Evolutionary conservation across 164 flowering plant genomes (phyloP).

Genomic region (Liquidambar formosana): DNA sequence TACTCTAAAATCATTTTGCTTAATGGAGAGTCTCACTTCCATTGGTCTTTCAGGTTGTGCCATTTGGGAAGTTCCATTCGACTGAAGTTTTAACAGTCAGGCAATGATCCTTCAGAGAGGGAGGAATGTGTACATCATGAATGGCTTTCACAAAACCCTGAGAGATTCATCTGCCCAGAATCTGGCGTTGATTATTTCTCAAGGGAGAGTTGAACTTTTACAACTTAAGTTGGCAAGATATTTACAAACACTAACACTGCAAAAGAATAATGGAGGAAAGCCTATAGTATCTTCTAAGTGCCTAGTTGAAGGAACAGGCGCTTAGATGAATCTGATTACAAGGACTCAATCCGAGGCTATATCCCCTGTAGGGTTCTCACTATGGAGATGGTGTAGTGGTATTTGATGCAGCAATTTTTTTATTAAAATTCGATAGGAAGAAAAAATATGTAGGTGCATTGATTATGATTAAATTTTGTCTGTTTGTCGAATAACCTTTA

Average conservation of each 20-base stretch:
- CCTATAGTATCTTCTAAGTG: not conserved
- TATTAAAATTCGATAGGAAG: too few relatives aligned
- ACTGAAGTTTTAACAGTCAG: conserved; percentile 2
- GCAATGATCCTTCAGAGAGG: conserved; percentile 1
- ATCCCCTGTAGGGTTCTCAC: not conserved
- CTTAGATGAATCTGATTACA: not conserved
- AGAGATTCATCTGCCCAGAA: conserved; percentile 3
- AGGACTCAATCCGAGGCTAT: not conserved
- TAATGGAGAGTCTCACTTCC: not conserved
- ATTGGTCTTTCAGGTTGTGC: conserved; percentile 24
- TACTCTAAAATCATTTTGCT: not conserved
- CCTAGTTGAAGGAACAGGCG: not conserved
- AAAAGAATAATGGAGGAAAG: not conserved
- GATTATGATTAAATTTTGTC: too few relatives aligned
- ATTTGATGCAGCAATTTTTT: too few relatives aligned
- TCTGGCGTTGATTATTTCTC: conserved; percentile 1
- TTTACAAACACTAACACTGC: not conserved
- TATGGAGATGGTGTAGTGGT: too few relatives aligned
- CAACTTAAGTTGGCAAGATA: not conserved
- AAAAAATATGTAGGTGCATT: too few relatives aligned
- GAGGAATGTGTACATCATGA: conserved; percentile 8
- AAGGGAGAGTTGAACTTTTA: conserved; percentile 10
- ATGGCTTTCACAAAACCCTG: conserved; percentile 7
- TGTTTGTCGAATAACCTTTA: too few relatives aligned
- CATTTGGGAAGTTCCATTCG: not conserved